Evolutionary conservation across 768 basidiomycete species (phyloP), one percentile per base, ranked within the genome.

Genomic region (Pholiota molesta): DNA sequence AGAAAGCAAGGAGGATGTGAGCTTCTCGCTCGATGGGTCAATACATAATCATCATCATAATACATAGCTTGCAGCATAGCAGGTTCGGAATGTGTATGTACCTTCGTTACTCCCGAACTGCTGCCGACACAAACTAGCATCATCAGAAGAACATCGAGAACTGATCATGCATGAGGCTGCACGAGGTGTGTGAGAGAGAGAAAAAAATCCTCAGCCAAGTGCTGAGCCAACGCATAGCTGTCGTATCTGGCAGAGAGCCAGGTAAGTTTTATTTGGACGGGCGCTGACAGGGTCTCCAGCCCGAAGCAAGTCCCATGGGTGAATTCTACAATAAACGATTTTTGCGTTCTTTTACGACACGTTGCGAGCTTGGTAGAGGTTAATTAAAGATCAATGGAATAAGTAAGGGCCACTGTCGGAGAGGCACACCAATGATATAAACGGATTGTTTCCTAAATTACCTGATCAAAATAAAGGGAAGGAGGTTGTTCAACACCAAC

Each of bases 391-490:
- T 33, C 56, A 57, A 57, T 21, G 44, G 19, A 42, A 57, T 44
- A 42, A 57, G 53, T 44, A 42, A 57, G 53, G 53, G 31, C 17
- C 19, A 39, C 31, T 26, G 14, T 55, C 13, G 21, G 53, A 55
- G 62, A 63, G 62, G 62, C 62, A 63, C 62, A 39, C 57, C 57
- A 63, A 59, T 55, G 62, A 63, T 31, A 57, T 53, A 57, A 57
- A 19, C 39, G 55, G 42, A 28, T n/a, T 26, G n/a, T 57, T 57
- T 57, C 55, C 42, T 33, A 57, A 56, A 57, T 57, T 49, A 49
- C 47, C n/a, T 23, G 33, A 55, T 55, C 53, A 55, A 40, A 55
- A 55, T 35, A 54, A 19, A 54, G 17, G 5, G 10, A 26, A 57
- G 28, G 55, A 40, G 42, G 21, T 57, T 29, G 21, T 31, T 53